Evolutionary conservation across 2,329 filamentous ascomycete species (phyloP), one percentile per base, ranked within the genome.

Genomic region (Plectosphaerella plurivora): DNA sequence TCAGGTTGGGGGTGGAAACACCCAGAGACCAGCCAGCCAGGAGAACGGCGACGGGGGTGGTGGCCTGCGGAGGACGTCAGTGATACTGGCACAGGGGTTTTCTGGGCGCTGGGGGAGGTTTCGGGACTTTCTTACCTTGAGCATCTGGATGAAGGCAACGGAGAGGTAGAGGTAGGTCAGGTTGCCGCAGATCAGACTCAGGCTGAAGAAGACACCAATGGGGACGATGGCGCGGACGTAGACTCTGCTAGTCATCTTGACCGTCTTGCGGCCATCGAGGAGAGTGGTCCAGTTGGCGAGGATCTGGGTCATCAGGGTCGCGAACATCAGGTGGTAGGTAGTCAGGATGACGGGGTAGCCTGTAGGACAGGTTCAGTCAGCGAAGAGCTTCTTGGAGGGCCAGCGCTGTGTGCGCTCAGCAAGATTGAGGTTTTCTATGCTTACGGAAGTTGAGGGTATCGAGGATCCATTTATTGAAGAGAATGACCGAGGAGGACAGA

Each of bases 381-480:
- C 28, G 7, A 33, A 33, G 28, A 33, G 28, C 9, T 4, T 33
- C 28, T 33, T 33, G 8, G 28, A 8, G 64, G 88, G 74, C 49
- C 48, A 56, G 52, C 18, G 36, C 24, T 7, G 47, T 49, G 35
- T 47, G 42, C 20, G 4, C 22, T 28, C 41, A 46, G 24, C 20
- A 39, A 18, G 35, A 37, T 52, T n/a, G 45, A 8, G 16, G 11
- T 10, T 16, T 12, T 20, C 41, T n/a, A 28, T 50, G 52, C 71
- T 60, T 72, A 74, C 72, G 82, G 78, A 97, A 97, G 58, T 89
- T 81, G 57, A 87, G 81, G 39, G 87, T 92, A 65, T 93, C 86
- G 57, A 97, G 82, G 65, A 99, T 91, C 84, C 90, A 96, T 83
- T 99, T 99, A 86, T 99, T 97, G 87, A 97, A 97, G 57, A 99